Percentiles rank a stretch among this genome's conserved stretches.
These are phyloP conservation scores for Bertia moriformis DNA, from an alignment of 2,329 filamentous ascomycete genomes.

Conservation along the genomic window DNA sequence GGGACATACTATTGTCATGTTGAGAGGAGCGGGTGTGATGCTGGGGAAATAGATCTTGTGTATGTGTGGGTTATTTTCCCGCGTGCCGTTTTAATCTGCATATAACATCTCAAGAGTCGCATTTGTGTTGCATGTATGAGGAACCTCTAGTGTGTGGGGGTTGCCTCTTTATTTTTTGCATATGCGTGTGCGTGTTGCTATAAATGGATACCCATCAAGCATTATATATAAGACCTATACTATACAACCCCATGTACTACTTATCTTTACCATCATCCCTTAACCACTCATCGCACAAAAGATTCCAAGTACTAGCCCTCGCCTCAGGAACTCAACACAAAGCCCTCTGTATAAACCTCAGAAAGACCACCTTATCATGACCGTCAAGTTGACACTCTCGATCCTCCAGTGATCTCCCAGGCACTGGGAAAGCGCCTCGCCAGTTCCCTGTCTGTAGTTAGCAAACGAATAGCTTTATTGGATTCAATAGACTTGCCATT, in stretches of 20 bases:
- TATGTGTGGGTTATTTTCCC: too few relatives aligned
- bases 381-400: constrained; percentile 9
- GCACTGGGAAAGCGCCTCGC: constrained; percentile 10
- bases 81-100: too few relatives aligned
- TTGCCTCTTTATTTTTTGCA: too few relatives aligned
- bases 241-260: too few relatives aligned
- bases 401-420: constrained; percentile 9
- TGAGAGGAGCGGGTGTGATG: neutral
- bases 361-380: constrained; percentile 8
- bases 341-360: constrained; percentile 8
- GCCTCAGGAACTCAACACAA: constrained; percentile 12
- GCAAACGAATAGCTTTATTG: neutral
- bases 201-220: too few relatives aligned
- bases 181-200: too few relatives aligned
- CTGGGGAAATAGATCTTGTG: constrained; percentile 1
- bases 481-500: constrained; percentile 5
- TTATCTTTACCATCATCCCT: neutral
- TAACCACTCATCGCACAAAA: constrained; percentile 8
- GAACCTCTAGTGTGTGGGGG: too few relatives aligned
- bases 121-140: too few relatives aligned
- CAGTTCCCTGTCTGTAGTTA: constrained; percentile 9
- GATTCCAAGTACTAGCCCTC: constrained; percentile 9
- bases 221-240: too few relatives aligned
- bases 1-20: constrained; percentile 1
- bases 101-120: too few relatives aligned